Percentiles rank a stretch among this genome's conserved stretches.
These are phyloP conservation scores for Sarocladiaceae sp. DNA, from an alignment of 2,329 filamentous ascomycete genomes.

Conservation along the genomic window DNA sequence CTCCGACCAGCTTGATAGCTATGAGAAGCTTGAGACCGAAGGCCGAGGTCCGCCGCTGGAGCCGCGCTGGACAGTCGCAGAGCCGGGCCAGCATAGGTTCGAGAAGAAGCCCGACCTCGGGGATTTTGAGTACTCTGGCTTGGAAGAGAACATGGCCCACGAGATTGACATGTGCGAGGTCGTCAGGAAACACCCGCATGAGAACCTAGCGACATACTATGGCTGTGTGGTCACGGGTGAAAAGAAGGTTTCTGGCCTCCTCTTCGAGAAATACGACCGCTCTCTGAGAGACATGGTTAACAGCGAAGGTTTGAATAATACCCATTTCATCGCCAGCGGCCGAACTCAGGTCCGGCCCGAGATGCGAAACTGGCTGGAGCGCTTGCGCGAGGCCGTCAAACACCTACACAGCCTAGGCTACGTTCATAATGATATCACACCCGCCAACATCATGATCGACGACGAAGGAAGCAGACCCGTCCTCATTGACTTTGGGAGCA, in stretches of 20 bases:
- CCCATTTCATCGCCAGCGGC: neutral
- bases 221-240: neutral
- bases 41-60: neutral
- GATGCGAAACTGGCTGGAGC: neutral
- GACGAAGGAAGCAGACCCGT: neutral
- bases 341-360: neutral
- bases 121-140: neutral
- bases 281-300: neutral
- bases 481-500: neutral
- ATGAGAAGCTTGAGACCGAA: neutral
- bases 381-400: neutral
- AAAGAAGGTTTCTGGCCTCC: neutral
- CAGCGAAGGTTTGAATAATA: neutral
- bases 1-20: neutral
- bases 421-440: neutral
- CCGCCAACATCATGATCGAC: neutral
- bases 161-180: neutral
- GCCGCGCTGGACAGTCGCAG: neutral
- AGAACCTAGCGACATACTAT: constrained; percentile 1
- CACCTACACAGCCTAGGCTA: constrained; percentile 1
- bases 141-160: constrained; percentile 2
- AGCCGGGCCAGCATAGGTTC: neutral
- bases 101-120: constrained; percentile 2
- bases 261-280: neutral
- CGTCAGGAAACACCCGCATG: neutral